phyloP scores from a whole-genome alignment of 2,329 filamentous ascomycete species.

The Aspergillus sp. region DNA sequence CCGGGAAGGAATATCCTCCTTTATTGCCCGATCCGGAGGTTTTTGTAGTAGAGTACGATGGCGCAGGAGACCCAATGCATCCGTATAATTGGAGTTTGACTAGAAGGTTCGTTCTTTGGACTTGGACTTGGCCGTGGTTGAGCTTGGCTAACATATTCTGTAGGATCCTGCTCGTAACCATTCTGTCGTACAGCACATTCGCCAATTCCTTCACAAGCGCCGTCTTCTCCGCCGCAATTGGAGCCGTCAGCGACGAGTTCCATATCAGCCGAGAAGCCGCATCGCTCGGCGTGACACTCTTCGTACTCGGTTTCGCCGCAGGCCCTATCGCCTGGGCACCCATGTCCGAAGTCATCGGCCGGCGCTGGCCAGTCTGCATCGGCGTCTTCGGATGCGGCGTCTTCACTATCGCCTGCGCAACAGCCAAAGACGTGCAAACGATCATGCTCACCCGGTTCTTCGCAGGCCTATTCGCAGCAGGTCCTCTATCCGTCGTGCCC shows the following conservation, averaged over 20 bases:
- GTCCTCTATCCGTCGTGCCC: slow-evolving; percentile 45
- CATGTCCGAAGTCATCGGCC: slow-evolving; percentile 60
- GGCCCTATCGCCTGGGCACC: slow-evolving; percentile 66
- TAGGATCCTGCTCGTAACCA: slow-evolving; percentile 22
- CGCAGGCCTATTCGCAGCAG: slow-evolving; percentile 46
- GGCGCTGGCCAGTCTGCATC: slow-evolving; percentile 52
- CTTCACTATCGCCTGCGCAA: slow-evolving; percentile 49
- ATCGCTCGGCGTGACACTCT: slow-evolving; percentile 49
- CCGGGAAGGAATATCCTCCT: slow-evolving; percentile 52
- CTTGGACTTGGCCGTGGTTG: too few species aligned
- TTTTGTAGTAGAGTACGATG: slow-evolving; percentile 59
- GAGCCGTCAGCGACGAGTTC: slow-evolving; percentile 51
- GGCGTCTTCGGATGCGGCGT: slow-evolving; percentile 45
- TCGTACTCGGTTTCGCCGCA: slow-evolving; percentile 55
- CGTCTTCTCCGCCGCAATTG: slow-evolving; percentile 68
- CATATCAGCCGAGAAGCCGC: slow-evolving; percentile 45
- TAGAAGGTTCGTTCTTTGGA: slow-evolving; percentile 37
- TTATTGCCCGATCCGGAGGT: slow-evolving; percentile 50
- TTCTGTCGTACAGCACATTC: slow-evolving; percentile 49
- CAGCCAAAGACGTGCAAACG: slow-evolving; percentile 41
- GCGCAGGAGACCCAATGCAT: slow-evolving; percentile 51
- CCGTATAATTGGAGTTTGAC: slow-evolving; percentile 53
- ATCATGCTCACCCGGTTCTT: slow-evolving; percentile 50
- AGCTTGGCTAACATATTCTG: background rate
- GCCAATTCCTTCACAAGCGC: slow-evolving; percentile 54